Percentiles rank a stretch among this genome's conserved stretches.
Conservation (phyloP, 495 filamentous ascomycete species). For the Talaromyces liani region DNA sequence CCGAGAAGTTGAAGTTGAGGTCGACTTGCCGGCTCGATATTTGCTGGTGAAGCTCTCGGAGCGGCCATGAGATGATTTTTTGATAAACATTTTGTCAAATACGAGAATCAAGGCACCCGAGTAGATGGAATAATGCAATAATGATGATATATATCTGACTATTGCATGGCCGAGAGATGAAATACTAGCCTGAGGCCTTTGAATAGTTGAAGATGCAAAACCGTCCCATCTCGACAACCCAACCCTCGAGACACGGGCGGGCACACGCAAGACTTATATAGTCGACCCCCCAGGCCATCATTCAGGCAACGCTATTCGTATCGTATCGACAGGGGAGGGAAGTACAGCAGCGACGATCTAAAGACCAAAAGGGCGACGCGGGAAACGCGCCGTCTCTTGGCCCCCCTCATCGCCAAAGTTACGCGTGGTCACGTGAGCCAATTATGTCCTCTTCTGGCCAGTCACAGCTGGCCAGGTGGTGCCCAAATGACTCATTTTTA, state of each 20-base stretch:
- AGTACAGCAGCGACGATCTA: background rate
- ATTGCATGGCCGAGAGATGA: background rate
- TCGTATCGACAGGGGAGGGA: background rate
- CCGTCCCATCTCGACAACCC: background rate
- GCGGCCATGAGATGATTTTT: constrained; percentile 20
- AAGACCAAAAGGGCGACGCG: background rate
- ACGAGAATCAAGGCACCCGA: background rate
- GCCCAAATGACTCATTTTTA: background rate
- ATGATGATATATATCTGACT: background rate
- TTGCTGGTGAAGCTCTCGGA: constrained; percentile 35
- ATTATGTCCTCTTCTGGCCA: constrained; percentile 3
- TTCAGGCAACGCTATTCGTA: background rate
- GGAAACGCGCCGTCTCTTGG: background rate
- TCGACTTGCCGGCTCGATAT: constrained; percentile 38
- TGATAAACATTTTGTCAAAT: constrained; percentile 24
- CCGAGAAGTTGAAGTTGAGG: constrained; percentile 13
- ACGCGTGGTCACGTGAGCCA: constrained; percentile 2
- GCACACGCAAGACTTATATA: background rate
- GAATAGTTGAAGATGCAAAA: background rate
- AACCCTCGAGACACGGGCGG: background rate
- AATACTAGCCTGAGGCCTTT: background rate
- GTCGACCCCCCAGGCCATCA: background rate
- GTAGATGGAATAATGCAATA: background rate
- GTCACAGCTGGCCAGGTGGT: background rate
- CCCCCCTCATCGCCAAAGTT: constrained; percentile 7